phyloP scores from a whole-genome alignment of 768 basidiomycete species.

The Udeniomyces megalosporus region DNA sequence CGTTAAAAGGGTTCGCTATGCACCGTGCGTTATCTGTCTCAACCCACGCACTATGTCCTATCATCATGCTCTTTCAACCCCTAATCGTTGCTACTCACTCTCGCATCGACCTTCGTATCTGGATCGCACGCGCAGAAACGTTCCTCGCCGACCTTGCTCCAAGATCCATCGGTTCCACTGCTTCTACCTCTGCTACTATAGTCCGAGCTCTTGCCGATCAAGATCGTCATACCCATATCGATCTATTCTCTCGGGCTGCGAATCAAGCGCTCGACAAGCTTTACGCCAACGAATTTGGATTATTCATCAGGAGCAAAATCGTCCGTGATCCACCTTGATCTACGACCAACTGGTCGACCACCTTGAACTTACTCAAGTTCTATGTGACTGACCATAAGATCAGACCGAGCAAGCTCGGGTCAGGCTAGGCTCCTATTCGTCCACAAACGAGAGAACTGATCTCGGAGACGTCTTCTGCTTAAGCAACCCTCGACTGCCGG shows the following conservation, averaged over 20 bases:
- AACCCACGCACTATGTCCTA: too few species aligned
- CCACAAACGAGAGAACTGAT: background rate
- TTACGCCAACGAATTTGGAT: background rate
- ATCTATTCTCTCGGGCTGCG: background rate
- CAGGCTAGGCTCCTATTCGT: background rate
- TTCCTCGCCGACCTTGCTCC: too few species aligned
- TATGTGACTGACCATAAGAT: background rate
- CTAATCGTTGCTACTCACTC: too few species aligned
- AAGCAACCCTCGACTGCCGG: slow-evolving; percentile 3
- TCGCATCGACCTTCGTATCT: too few species aligned
- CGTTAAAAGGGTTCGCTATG: too few species aligned
- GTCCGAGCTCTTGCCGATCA: background rate
- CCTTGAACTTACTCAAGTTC: background rate
- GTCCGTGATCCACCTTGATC: background rate
- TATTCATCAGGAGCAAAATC: background rate
- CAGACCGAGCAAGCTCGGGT: slow-evolving; percentile 1
- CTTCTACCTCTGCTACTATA: background rate
- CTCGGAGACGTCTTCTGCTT: slow-evolving; percentile 5
- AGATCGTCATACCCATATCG: background rate
- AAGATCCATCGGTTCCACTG: background rate
- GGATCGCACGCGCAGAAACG: too few species aligned
- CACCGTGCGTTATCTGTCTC: too few species aligned
- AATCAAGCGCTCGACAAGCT: background rate
- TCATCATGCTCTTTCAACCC: too few species aligned
- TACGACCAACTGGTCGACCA: too few species aligned